These are phyloP conservation scores for Trichoderma pleuroti DNA, from an alignment of 2,329 filamentous ascomycete species.

Conservation along the genomic window DNA sequence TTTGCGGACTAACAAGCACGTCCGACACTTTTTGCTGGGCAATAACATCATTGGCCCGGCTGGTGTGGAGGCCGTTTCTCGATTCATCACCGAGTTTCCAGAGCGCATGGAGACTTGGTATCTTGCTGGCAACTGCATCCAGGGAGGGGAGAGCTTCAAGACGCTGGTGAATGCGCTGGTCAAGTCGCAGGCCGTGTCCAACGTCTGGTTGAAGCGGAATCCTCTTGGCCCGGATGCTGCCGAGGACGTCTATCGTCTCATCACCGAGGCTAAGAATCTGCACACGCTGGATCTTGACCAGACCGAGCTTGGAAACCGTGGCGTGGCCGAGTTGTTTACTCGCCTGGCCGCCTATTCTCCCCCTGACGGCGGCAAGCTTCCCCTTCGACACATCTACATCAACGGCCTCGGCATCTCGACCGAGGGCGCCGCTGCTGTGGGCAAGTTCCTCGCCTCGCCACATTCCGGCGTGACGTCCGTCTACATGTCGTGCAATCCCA, in stretches of 20 bases:
- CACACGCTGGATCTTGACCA: constrained; percentile 53
- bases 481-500: constrained; percentile 38
- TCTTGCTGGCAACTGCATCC: constrained; percentile 52
- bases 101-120: constrained; percentile 53
- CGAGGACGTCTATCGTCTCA: constrained; percentile 41
- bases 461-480: constrained; percentile 35
- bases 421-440: constrained; percentile 31
- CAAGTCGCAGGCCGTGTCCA: constrained; percentile 42
- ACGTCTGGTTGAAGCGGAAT: constrained; percentile 54
- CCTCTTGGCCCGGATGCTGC: constrained; percentile 42
- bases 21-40: constrained; percentile 50
- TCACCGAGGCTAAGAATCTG: constrained; percentile 41
- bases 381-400: constrained; percentile 37
- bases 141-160: constrained; percentile 38
- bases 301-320: constrained; percentile 47
- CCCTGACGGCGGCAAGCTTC: constrained; percentile 28
- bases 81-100: constrained; percentile 44
- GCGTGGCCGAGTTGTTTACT: constrained; percentile 42
- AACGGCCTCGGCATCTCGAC: constrained; percentile 36
- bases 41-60: constrained; percentile 53
- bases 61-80: constrained; percentile 44
- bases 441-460: constrained; percentile 32
- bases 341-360: constrained; percentile 32
- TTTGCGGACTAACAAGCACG: constrained; percentile 44
- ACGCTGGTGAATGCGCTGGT: constrained; percentile 44